Percentiles rank a stretch among this genome's conserved stretches.
phyloP scores from a whole-genome alignment of 1,284 basidiomycete genomes.

The Apiotrichum domesticum region DNA sequence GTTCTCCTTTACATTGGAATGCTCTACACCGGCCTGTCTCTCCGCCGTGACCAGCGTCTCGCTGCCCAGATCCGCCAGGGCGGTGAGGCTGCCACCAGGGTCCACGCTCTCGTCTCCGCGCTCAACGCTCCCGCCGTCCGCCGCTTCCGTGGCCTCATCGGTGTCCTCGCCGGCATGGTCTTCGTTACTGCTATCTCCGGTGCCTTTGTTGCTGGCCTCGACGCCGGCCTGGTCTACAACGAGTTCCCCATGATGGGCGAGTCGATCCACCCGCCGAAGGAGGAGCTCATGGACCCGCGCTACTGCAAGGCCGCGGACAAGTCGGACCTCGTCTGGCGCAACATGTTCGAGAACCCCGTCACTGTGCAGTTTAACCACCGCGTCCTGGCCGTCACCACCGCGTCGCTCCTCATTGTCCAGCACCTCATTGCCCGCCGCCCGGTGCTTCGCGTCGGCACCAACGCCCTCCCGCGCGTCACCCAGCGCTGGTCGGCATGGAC shows the following conservation, averaged over 20 bases:
- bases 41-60: constrained; percentile 63
- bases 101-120: constrained; percentile 38
- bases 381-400: constrained; percentile 78
- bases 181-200: constrained; percentile 81
- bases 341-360: constrained; percentile 93
- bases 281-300: constrained; percentile 73
- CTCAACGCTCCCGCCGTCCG: constrained; percentile 57
- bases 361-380: constrained; percentile 98
- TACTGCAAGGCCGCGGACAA: constrained; percentile 65
- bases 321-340: constrained; percentile 80
- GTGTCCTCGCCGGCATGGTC: constrained; percentile 65
- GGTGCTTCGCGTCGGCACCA: constrained; percentile 48
- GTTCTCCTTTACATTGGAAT: constrained; percentile 87
- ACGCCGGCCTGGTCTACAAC: constrained; percentile 94
- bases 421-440: constrained; percentile 57
- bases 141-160: constrained; percentile 58
- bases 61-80: constrained; percentile 55
- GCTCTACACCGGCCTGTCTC: constrained; percentile 73
- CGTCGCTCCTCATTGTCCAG: constrained; percentile 61
- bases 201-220: constrained; percentile 94
- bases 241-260: constrained; percentile 98
- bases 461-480: constrained; percentile 62
- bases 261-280: constrained; percentile 68
- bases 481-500: constrained; percentile 60
- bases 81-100: constrained; percentile 38